A percentile compares a stretch with the other conserved stretches of the same genome.
phyloP scores from a whole-genome alignment of 2,329 filamentous ascomycete species.

The Diaporthe citri region DNA sequence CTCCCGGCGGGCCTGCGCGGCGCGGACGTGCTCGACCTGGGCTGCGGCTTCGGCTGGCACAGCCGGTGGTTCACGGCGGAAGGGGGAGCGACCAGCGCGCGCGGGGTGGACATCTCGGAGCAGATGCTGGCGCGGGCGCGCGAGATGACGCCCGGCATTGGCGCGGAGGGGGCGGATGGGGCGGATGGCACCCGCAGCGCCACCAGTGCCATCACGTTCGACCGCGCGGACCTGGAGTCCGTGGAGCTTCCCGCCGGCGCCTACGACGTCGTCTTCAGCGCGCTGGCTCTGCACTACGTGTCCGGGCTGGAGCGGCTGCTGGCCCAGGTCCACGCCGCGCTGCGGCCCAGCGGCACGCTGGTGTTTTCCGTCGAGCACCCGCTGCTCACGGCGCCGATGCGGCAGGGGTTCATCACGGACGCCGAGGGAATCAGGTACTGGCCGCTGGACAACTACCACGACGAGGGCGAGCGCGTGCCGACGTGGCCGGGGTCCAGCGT shows the following conservation, averaged over 20 bases:
- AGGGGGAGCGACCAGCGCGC: background rate
- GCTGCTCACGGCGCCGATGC: background rate
- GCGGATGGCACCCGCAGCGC: too few species aligned
- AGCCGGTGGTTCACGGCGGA: background rate
- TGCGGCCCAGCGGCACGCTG: background rate
- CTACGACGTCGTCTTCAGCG: constrained; percentile 3
- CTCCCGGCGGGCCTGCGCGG: background rate
- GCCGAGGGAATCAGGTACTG: background rate
- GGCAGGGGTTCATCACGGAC: background rate
- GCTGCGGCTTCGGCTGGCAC: background rate
- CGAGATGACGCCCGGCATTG: background rate
- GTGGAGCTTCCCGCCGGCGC: background rate
- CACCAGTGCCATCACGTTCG: background rate
- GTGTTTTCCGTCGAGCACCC: constrained; percentile 1
- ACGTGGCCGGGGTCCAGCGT: background rate
- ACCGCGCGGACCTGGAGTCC: background rate
- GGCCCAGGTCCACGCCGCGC: background rate
- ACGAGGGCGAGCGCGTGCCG: constrained; percentile 3
- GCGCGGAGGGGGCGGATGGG: background rate
- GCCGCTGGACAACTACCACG: background rate
- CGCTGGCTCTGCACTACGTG: constrained; percentile 12
- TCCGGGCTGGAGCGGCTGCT: background rate
- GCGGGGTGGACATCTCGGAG: background rate
- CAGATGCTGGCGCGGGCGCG: background rate
- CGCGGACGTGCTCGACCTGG: background rate